phyloP scores from a whole-genome alignment of 116 monocot genomes.

The Zostera marina region DNA sequence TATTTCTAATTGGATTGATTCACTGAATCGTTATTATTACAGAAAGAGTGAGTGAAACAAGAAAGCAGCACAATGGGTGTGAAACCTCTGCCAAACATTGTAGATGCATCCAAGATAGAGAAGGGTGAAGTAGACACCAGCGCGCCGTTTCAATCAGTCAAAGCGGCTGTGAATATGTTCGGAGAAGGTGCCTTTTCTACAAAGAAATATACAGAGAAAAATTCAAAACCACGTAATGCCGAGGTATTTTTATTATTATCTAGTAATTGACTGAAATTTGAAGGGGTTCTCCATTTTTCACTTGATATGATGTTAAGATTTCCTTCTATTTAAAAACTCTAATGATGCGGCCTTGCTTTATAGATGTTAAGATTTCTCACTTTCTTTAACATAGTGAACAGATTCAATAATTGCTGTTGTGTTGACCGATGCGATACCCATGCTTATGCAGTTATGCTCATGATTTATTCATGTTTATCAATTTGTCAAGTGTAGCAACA shows the following conservation, averaged over 20 bases:
- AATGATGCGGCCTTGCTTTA: no score
- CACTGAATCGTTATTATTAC: no score
- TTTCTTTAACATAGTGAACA: no score
- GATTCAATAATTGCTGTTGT: no score
- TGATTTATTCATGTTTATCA: no score
- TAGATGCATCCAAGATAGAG: slow-evolving; percentile 43
- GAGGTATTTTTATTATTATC: slow-evolving; percentile 21
- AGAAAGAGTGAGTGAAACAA: slow-evolving; percentile 1
- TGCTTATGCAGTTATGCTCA: no score
- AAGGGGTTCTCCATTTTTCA: neutral
- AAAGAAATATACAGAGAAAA: slow-evolving; percentile 25
- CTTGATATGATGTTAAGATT: neutral
- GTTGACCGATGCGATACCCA: no score
- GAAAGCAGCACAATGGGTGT: slow-evolving; percentile 3
- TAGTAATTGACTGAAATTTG: neutral
- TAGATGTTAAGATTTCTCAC: no score
- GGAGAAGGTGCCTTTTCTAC: slow-evolving; percentile 52
- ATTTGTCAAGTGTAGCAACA: no score
- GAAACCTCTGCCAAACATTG: slow-evolving; percentile 1
- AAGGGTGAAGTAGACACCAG: slow-evolving; percentile 75
- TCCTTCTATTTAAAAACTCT: no score
- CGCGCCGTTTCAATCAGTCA: slow-evolving; percentile 70
- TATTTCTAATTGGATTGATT: no score
- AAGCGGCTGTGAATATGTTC: slow-evolving; percentile 74
- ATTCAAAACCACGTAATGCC: slow-evolving; percentile 26